Evolutionary conservation across 2,329 filamentous ascomycete species (phyloP).

Genomic region (Nannizzia gypsea): DNA sequence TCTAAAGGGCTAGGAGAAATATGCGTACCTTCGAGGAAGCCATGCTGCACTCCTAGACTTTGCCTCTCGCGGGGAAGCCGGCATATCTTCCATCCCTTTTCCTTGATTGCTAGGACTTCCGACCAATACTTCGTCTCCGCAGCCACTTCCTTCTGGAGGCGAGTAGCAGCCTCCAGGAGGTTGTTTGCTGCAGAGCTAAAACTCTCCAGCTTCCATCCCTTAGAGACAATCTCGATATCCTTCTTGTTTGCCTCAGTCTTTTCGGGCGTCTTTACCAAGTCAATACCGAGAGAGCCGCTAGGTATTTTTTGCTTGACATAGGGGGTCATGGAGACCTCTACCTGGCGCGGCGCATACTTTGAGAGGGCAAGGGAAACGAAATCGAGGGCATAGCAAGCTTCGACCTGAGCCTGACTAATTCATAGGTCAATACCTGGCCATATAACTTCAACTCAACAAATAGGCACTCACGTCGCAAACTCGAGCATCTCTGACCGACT

Average conservation of each 20-base stretch:
- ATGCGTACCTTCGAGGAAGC: conserved; percentile 60
- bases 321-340: conserved; percentile 57
- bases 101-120: conserved; percentile 66
- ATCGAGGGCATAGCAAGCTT: conserved; percentile 57
- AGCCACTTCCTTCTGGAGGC: conserved; percentile 64
- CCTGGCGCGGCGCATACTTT: conserved; percentile 64
- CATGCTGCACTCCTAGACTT: conserved; percentile 74
- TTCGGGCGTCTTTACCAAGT: conserved; percentile 51
- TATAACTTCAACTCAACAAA: not conserved
- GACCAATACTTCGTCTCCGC: conserved; percentile 83
- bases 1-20: conserved; percentile 4
- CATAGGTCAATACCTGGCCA: not conserved
- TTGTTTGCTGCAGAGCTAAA: conserved; percentile 64
- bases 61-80: conserved; percentile 61
- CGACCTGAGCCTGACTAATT: conserved; percentile 34
- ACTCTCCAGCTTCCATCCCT: conserved; percentile 67
- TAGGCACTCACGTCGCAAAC: conserved; percentile 29
- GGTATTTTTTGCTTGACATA: conserved; percentile 59
- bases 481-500: conserved; percentile 34
- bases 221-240: conserved; percentile 43
- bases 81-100: conserved; percentile 77
- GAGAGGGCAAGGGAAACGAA: conserved; percentile 72
- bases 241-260: conserved; percentile 44
- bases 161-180: conserved; percentile 57
- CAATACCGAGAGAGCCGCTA: conserved; percentile 60